These are phyloP conservation scores for Cladophialophora chaetospira DNA, from an alignment of 2,329 filamentous ascomycete species.

Conservation along the genomic window DNA sequence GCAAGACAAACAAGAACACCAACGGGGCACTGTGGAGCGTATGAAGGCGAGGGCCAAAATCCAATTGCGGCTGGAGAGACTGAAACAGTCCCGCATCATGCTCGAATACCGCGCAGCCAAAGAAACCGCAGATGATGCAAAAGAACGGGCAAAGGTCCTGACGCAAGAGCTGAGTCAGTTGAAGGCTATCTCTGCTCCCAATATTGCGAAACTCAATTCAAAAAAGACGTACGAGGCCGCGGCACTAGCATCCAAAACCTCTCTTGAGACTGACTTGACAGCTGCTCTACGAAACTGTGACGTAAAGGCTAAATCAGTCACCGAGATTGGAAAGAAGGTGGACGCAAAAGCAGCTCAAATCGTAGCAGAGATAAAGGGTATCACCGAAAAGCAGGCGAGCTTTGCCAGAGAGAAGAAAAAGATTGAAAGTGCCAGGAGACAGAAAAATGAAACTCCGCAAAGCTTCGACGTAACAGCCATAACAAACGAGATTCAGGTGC, in stretches of 20 bases:
- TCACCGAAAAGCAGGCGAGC: conserved; percentile 56
- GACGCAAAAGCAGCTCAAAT: conserved; percentile 44
- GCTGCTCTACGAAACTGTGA: conserved; percentile 37
- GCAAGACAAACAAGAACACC: conserved; percentile 70
- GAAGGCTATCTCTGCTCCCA: conserved; percentile 65
- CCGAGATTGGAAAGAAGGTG: conserved; percentile 42
- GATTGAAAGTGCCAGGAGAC: conserved; percentile 65
- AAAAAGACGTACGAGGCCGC: conserved; percentile 68
- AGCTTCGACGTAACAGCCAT: conserved; percentile 59
- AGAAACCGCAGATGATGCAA: conserved; percentile 54
- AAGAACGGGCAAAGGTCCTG: conserved; percentile 57
- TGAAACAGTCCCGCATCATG: conserved; percentile 67
- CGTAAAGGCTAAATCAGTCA: conserved; percentile 43
- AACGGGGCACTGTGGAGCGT: conserved; percentile 80
- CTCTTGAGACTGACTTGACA: conserved; percentile 55
- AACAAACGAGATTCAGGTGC: conserved; percentile 22
- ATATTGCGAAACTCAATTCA: conserved; percentile 65
- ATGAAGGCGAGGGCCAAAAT: conserved; percentile 74
- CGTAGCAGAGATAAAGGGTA: conserved; percentile 55
- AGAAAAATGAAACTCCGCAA: conserved; percentile 62
- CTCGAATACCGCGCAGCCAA: conserved; percentile 64
- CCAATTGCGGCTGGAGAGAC: conserved; percentile 62
- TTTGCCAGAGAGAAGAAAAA: conserved; percentile 53
- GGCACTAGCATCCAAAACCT: conserved; percentile 44
- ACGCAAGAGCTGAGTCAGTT: conserved; percentile 61